Percentiles rank a stretch among this genome's conserved stretches.
phyloP scores from a whole-genome alignment of 208 protist genomes.

The Acanthamoeba rhysodes region DNA sequence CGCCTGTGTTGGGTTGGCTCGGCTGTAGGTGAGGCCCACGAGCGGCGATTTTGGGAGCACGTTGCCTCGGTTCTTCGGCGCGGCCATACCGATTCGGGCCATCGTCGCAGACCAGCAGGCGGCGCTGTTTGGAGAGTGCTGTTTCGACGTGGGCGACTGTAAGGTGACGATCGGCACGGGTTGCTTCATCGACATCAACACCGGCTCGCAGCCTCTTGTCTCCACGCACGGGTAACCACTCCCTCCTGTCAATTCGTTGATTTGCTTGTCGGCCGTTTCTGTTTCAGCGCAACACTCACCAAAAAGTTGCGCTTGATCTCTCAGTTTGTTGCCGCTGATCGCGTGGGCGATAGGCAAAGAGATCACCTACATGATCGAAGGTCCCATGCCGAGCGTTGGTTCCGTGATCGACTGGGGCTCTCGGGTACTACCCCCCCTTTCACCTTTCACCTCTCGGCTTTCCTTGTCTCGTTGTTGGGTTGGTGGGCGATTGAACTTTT shows the following conservation, averaged over 20 bases:
- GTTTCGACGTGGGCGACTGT: slow-evolving; percentile 81
- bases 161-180: slow-evolving; percentile 86
- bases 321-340: slow-evolving; percentile 81
- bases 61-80: slow-evolving; percentile 62
- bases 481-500: neutral
- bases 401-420: slow-evolving; percentile 74
- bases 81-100: slow-evolving; percentile 75
- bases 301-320: neutral
- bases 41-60: slow-evolving; percentile 74
- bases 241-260: neutral
- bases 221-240: slow-evolving; percentile 40
- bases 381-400: slow-evolving; percentile 52
- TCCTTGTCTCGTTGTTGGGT: neutral
- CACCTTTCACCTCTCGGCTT: slow-evolving; percentile 8
- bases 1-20: too few relatives aligned
- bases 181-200: slow-evolving; percentile 85
- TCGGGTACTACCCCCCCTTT: neutral
- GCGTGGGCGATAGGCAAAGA: slow-evolving; percentile 81
- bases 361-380: slow-evolving; percentile 82
- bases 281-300: neutral
- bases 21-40: slow-evolving; percentile 82
- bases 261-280: neutral
- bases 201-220: slow-evolving; percentile 69
- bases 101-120: slow-evolving; percentile 80
- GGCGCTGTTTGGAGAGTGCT: slow-evolving; percentile 85